Percentiles rank a stretch among this genome's conserved stretches.
Conservation (phyloP, 2,329 filamentous ascomycete species). For the Penicillium freii region DNA sequence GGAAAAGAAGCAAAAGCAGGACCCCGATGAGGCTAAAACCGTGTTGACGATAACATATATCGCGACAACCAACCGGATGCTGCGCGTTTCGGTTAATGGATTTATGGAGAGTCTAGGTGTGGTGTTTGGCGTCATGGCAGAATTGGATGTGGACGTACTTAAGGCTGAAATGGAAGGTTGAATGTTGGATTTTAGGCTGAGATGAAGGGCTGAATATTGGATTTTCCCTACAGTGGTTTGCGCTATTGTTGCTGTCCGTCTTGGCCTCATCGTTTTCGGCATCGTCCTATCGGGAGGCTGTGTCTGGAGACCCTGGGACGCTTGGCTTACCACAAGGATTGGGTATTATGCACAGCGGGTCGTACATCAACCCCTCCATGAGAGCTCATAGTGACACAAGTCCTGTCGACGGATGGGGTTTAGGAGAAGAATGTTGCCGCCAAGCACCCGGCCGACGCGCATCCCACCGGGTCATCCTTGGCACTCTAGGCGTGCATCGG, state of each 20-base stretch:
- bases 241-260: neutral
- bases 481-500: slow-evolving; percentile 10
- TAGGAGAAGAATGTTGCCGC: slow-evolving; percentile 10
- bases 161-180: slow-evolving; percentile 38
- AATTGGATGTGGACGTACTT: slow-evolving; percentile 81
- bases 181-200: slow-evolving; percentile 27
- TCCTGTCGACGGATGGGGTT: neutral
- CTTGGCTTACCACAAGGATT: slow-evolving; percentile 10
- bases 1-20: slow-evolving; percentile 25
- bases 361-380: slow-evolving; percentile 10
- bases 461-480: slow-evolving; percentile 22
- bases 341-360: neutral
- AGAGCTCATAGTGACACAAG: slow-evolving; percentile 7
- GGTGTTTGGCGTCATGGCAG: slow-evolving; percentile 84
- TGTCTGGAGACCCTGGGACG: neutral
- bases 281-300: neutral
- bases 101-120: slow-evolving; percentile 89
- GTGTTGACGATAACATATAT: slow-evolving; percentile 73
- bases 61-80: slow-evolving; percentile 92
- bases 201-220: slow-evolving; percentile 22
- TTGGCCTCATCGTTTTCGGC: neutral
- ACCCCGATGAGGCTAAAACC: slow-evolving; percentile 41
- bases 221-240: neutral
- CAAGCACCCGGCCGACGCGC: slow-evolving; percentile 16
- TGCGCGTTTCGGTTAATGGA: slow-evolving; percentile 91